Percentiles rank a stretch among this genome's conserved stretches.
Evolutionary conservation across 176 grass and related monocot species (phyloP).

Genomic region (Chloris gayana): DNA sequence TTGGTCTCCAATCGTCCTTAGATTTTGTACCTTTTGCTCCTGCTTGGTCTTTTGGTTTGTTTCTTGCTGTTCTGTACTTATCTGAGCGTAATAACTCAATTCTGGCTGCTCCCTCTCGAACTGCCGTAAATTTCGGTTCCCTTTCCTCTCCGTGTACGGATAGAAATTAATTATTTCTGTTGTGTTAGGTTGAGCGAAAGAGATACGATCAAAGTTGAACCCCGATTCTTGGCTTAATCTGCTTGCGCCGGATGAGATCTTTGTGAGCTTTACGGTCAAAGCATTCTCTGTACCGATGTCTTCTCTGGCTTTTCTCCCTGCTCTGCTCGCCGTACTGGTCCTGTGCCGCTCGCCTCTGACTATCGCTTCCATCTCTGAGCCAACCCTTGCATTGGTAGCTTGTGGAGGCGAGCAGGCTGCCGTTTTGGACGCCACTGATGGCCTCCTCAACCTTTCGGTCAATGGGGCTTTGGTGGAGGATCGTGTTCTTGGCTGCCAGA

Average conservation of each 20-base stretch:
- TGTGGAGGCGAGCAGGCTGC: conserved; percentile 66
- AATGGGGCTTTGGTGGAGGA: conserved; percentile 60
- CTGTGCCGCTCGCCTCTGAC: conserved; percentile 36
- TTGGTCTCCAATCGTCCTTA: conserved; percentile 9
- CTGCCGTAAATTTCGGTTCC: neutral
- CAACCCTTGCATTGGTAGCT: conserved; percentile 41
- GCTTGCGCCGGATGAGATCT: conserved; percentile 3
- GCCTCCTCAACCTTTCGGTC: conserved; percentile 53
- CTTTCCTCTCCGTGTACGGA: conserved; percentile 7
- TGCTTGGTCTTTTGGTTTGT: neutral
- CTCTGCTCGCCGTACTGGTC: conserved; percentile 45
- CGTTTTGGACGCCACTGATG: conserved; percentile 47
- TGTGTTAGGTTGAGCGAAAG: neutral
- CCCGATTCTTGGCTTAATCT: neutral
- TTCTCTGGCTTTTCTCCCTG: conserved; percentile 31
- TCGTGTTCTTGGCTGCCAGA: conserved; percentile 59
- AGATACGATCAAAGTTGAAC: neutral
- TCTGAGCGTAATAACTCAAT: neutral
- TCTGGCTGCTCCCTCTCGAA: neutral
- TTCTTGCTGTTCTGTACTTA: conserved; percentile 11
- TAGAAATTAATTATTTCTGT: neutral
- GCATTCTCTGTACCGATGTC: conserved; percentile 30
- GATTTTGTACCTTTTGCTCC: conserved; percentile 4
- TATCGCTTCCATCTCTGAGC: conserved; percentile 37
- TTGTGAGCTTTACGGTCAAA: conserved; percentile 24